These are phyloP conservation scores for Paxillus involutus DNA, from an alignment of 768 basidiomycete genomes.

Conservation along the genomic window DNA sequence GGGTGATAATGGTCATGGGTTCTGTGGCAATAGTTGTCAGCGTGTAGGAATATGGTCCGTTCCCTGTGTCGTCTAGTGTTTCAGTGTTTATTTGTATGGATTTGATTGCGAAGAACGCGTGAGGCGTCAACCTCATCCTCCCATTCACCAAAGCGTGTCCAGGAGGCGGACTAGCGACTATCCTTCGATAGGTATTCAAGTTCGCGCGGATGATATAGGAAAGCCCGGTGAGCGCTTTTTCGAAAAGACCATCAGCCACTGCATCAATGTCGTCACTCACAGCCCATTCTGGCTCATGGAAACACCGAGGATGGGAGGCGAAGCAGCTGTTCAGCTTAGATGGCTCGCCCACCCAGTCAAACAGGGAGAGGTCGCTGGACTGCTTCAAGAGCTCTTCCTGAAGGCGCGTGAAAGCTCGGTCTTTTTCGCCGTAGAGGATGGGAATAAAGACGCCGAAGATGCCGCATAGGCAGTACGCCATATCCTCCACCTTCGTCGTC, in stretches of 20 bases:
- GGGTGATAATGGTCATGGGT: neutral
- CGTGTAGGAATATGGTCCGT: neutral
- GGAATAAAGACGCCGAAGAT: neutral
- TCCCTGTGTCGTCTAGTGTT: neutral
- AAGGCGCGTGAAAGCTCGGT: conserved; percentile 4
- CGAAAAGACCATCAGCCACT: neutral
- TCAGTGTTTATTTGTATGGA: no score
- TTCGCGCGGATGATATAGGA: neutral
- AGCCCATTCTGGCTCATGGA: neutral
- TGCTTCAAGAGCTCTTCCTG: conserved; percentile 4
- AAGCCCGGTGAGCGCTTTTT: neutral
- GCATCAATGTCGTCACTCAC: neutral
- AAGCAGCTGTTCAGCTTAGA: conserved; percentile 5
- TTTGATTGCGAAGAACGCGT: neutral
- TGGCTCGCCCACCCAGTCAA: conserved; percentile 8
- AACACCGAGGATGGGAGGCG: conserved; percentile 6
- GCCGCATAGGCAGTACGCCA: neutral
- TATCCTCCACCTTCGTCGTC: neutral
- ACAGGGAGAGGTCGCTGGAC: conserved; percentile 1
- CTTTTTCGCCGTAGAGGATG: neutral
- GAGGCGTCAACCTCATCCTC: neutral
- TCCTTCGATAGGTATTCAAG: neutral
- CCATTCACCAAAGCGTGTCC: neutral
- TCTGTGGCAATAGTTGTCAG: neutral
- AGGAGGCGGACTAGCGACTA: neutral